A percentile compares a stretch with the other conserved stretches of the same genome.
phyloP scores from a whole-genome alignment of 2,329 filamentous ascomycete genomes.

The Fusarium sp. region DNA sequence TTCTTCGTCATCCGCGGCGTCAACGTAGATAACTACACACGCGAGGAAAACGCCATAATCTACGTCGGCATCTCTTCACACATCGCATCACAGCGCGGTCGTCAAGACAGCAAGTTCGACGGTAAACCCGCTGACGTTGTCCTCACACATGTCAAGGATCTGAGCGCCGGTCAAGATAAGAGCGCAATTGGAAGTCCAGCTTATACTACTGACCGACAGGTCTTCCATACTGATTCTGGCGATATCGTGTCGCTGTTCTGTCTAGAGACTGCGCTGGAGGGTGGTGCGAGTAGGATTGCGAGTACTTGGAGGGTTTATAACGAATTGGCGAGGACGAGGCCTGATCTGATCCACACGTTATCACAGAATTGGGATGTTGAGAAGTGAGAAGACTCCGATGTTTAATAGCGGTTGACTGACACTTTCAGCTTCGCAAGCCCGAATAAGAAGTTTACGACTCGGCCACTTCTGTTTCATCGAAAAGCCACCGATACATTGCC shows the following conservation, averaged over 20 bases:
- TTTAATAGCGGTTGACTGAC: background rate
- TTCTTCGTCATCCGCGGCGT: conserved; percentile 70
- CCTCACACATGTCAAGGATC: conserved; percentile 63
- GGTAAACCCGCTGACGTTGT: conserved; percentile 62
- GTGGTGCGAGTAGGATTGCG: conserved; percentile 65
- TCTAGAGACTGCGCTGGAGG: conserved; percentile 59
- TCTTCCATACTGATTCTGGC: conserved; percentile 68
- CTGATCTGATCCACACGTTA: conserved; percentile 66
- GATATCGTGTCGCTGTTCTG: conserved; percentile 67
- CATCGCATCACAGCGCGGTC: conserved; percentile 62
- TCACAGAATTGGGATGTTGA: conserved; percentile 57
- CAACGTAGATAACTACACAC: conserved; percentile 59
- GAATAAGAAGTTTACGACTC: conserved; percentile 4
- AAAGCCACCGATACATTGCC: background rate
- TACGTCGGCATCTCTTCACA: conserved; percentile 69
- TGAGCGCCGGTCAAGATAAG: conserved; percentile 52
- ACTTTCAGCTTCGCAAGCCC: conserved; percentile 3
- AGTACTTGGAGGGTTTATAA: conserved; percentile 70
- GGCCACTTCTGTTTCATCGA: conserved; percentile 21
- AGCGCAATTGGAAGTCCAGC: conserved; percentile 61
- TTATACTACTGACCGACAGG: conserved; percentile 68
- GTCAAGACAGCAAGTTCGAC: conserved; percentile 59
- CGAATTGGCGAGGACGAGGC: conserved; percentile 63
- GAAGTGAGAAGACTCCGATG: conserved; percentile 40
- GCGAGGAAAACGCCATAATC: conserved; percentile 67